Evolutionary conservation across 2,329 filamentous ascomycete species (phyloP).

Genomic region (Paraphoma sp.): DNA sequence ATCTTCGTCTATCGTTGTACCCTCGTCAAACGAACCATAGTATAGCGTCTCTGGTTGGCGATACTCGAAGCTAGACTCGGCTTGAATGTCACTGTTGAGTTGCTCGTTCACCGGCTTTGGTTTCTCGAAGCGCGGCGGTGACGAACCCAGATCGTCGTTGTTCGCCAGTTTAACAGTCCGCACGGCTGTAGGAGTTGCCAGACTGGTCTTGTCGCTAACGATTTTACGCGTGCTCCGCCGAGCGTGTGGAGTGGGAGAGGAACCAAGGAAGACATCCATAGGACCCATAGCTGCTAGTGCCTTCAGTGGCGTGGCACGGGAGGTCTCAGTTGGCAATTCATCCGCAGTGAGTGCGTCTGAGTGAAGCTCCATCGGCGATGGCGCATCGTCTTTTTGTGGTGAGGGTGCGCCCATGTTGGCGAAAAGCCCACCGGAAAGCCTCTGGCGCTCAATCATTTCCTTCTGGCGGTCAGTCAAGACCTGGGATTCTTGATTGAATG

Average conservation of each 20-base stretch:
- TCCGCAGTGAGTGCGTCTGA: constrained; percentile 37
- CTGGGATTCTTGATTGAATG: constrained; percentile 67
- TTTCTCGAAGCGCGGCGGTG: constrained; percentile 43
- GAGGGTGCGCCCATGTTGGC: constrained; percentile 60
- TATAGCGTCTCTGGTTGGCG: constrained; percentile 19
- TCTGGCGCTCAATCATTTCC: constrained; percentile 77
- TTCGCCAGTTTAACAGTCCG: constrained; percentile 25
- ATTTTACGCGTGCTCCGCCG: constrained; percentile 34
- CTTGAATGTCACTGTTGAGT: constrained; percentile 7
- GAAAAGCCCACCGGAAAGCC: constrained; percentile 69
- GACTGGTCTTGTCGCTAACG: constrained; percentile 31
- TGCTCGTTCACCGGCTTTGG: not conserved
- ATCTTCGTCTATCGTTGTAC: constrained; percentile 41
- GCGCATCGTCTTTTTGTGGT: constrained; percentile 14
- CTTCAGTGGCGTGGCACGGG: constrained; percentile 35
- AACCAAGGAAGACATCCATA: constrained; percentile 45
- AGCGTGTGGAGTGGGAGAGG: constrained; percentile 45
- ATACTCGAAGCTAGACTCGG: constrained; percentile 29
- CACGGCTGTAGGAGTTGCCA: constrained; percentile 37
- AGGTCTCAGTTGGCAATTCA: constrained; percentile 26
- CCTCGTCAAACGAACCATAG: constrained; percentile 39
- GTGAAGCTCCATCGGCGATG: constrained; percentile 36
- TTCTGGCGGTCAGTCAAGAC: constrained; percentile 79
- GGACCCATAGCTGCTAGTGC: constrained; percentile 35
- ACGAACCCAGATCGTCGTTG: constrained; percentile 41